Evolutionary conservation across 768 basidiomycete genomes (phyloP).

Genomic region (Xerocomellus chrysenteron): DNA sequence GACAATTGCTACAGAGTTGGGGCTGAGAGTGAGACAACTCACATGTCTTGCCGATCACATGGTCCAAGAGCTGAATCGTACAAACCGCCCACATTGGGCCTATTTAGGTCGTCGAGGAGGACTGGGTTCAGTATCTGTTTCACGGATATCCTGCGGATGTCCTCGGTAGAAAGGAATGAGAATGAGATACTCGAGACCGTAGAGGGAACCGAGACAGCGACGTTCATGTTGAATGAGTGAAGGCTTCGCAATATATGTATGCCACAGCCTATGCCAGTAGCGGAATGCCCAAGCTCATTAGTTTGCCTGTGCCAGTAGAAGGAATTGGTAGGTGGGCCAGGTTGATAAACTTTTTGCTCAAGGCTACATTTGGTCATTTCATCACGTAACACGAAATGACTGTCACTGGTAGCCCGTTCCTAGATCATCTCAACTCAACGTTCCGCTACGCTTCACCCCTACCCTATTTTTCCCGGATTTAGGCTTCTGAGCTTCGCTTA

Average conservation of each 20-base stretch:
- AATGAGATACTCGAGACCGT: conserved; percentile 85
- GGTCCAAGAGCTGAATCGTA: conserved; percentile 97
- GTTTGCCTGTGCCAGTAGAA: background rate
- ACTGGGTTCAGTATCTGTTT: conserved; percentile 94
- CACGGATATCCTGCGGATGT: conserved; percentile 93
- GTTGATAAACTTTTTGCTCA: conserved; percentile 15
- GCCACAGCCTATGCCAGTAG: background rate
- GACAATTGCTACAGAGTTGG: conserved; percentile 4
- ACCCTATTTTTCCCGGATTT: conserved; percentile 61
- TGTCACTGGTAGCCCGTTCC: background rate
- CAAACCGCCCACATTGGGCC: conserved; percentile 87
- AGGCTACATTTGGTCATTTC: conserved; percentile 13
- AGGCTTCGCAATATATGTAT: background rate
- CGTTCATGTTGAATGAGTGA: conserved; percentile 63
- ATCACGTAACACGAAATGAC: conserved; percentile 14
- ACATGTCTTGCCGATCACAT: conserved; percentile 88
- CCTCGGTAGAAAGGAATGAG: conserved; percentile 85
- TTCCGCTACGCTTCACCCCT: conserved; percentile 49
- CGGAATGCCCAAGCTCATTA: background rate
- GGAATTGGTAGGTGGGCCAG: background rate
- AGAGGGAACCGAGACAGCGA: conserved; percentile 85
- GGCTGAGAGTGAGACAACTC: conserved; percentile 34
- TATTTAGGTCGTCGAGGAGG: conserved; percentile 89
- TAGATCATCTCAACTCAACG: conserved; percentile 32
- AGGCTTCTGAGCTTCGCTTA: conserved; percentile 87